These are phyloP conservation scores for Cordyceps sp. DNA, from an alignment of 2,329 filamentous ascomycete species.

Conservation along the genomic window DNA sequence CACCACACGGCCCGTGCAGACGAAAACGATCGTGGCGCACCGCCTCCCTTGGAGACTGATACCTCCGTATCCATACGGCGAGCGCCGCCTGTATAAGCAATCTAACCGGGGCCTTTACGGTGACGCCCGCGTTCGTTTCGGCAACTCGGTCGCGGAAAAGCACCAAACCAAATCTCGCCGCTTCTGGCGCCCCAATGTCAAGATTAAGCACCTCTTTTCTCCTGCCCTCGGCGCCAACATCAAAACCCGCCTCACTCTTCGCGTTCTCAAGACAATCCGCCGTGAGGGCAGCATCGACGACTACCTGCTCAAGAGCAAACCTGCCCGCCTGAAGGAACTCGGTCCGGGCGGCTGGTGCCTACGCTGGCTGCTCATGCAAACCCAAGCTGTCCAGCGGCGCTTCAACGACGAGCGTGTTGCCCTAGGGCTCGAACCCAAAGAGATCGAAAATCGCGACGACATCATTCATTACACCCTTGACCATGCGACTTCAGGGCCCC, in stretches of 20 bases:
- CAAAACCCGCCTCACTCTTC: slow-evolving; percentile 51
- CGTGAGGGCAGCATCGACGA: slow-evolving; percentile 81
- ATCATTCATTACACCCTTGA: slow-evolving; percentile 24
- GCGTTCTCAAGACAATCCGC: slow-evolving; percentile 58
- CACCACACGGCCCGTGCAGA: slow-evolving; percentile 15
- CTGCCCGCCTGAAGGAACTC: slow-evolving; percentile 64
- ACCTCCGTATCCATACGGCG: slow-evolving; percentile 58
- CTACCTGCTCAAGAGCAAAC: slow-evolving; percentile 72
- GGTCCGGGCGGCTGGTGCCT: slow-evolving; percentile 83
- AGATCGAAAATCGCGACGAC: slow-evolving; percentile 18
- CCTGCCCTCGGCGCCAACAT: slow-evolving; percentile 44
- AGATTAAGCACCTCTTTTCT: slow-evolving; percentile 50
- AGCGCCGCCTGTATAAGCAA: slow-evolving; percentile 59
- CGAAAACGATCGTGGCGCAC: slow-evolving; percentile 24
- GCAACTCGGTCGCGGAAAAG: slow-evolving; percentile 59
- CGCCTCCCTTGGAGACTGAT: slow-evolving; percentile 32
- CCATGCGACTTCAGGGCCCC: slow-evolving; percentile 21
- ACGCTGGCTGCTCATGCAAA: slow-evolving; percentile 81
- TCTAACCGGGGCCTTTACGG: slow-evolving; percentile 63
- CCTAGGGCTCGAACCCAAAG: slow-evolving; percentile 39
- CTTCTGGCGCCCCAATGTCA: slow-evolving; percentile 60
- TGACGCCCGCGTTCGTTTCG: slow-evolving; percentile 53
- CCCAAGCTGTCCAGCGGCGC: slow-evolving; percentile 41
- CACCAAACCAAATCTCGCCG: slow-evolving; percentile 56
- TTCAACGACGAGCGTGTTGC: slow-evolving; percentile 48